Percentiles rank a stretch among this genome's conserved stretches.
Evolutionary conservation across 208 protist species (phyloP).

Genomic region (Tritrichomonas foetus): DNA sequence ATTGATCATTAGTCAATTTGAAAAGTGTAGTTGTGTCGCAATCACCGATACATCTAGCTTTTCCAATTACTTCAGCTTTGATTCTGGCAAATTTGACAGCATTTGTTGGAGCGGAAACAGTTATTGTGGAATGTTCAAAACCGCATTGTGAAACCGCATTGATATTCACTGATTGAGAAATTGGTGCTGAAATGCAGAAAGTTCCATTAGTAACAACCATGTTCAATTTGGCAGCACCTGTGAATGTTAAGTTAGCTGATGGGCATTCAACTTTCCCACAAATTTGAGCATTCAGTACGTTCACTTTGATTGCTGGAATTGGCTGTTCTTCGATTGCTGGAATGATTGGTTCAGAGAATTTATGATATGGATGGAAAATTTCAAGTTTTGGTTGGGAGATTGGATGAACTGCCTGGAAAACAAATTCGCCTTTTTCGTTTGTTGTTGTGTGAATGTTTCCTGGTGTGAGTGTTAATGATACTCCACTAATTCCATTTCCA

Average conservation of each 20-base stretch:
- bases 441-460: background rate
- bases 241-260: background rate
- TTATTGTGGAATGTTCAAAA: background rate
- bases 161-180: background rate
- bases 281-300: background rate
- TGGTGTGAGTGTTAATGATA: background rate
- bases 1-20: background rate
- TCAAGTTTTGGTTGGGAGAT: background rate
- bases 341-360: background rate
- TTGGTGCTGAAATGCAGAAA: conserved; percentile 1
- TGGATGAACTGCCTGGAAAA: background rate
- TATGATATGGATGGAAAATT: background rate
- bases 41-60: background rate
- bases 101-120: background rate
- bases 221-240: background rate
- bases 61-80: background rate
- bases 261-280: background rate
- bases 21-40: background rate
- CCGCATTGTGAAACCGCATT: conserved; percentile 10
- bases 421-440: background rate
- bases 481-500: background rate
- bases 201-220: background rate
- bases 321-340: background rate
- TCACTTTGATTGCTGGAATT: background rate
- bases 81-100: background rate